Evolutionary conservation across 768 basidiomycete genomes (phyloP), one percentile per base, ranked within the genome.

Genomic region (Tulasnella sp.): DNA sequence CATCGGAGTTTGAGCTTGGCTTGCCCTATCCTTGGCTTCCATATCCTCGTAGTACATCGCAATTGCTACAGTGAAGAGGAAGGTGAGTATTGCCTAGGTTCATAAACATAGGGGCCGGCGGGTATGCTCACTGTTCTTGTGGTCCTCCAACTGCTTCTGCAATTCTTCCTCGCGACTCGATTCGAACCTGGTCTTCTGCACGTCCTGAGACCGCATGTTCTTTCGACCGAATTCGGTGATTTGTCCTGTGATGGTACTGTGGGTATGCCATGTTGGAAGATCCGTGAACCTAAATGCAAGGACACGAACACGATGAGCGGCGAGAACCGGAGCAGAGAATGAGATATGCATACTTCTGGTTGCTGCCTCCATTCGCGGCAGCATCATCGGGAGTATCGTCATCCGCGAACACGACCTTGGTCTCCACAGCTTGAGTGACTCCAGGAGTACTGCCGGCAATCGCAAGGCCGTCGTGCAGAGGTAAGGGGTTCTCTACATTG

Each of bases 231-330:
- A 86, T 29, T 93, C 91, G 0, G 97, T 97, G 77, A 95, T 85
- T 79, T 96, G 92, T 11, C 96, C 95, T 3, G 94, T 91, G 78
- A 99, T 94, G 2, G 97, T 99, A 81, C 94, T 96, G 83, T 94
- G 93, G 79, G 96, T 87, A 85, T 97, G 94, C 97, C 97, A 99
- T 15, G 92, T 86, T 0, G 97, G 97, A 67, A 99, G 85, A 0
- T 90, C 89, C 81, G 54, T 14, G 25, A 58, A 99, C 98, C 84
- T 99, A 96, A 81, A 91, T 89, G 76, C 85, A 84, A 77, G 29
- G 37, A 11, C n/a, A 38, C 36, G 67, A n/a, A 71, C 34, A 38
- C 68, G 11, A 77, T 71, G 3, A 67, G 67, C 12, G 68, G 67
- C 36, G 54, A 25, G 54, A 17, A 42, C 54, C 17, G 67, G 52